Percentiles rank a stretch among this genome's conserved stretches.
Evolutionary conservation across 306 rosid genomes (phyloP).

Genomic region (Hippophae tibetana): DNA sequence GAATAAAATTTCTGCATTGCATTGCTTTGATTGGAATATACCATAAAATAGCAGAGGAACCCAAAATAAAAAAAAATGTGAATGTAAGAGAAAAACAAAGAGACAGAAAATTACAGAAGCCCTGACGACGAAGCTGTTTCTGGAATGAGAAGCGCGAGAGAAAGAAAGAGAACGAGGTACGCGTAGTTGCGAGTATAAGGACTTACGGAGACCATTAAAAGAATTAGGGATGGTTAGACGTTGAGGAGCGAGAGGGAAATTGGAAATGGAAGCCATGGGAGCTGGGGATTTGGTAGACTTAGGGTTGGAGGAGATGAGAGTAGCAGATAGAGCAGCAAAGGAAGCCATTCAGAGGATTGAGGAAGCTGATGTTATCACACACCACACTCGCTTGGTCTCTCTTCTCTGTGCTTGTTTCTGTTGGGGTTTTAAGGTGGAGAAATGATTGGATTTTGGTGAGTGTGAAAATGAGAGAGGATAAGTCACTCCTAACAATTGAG

Average conservation of each 20-base stretch:
- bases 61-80: not conserved
- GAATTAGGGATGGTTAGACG: constrained; percentile 50
- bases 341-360: constrained; percentile 36
- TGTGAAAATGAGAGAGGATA: too few species aligned
- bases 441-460: not conserved
- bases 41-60: not conserved
- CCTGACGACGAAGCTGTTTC: constrained; percentile 51
- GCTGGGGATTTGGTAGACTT: constrained; percentile 31
- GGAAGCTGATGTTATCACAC: not conserved
- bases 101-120: constrained; percentile 40
- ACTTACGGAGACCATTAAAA: constrained; percentile 50
- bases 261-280: constrained; percentile 25
- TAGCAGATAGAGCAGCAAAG: constrained; percentile 44
- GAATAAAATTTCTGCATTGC: too few species aligned
- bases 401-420: not conserved
- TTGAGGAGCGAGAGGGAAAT: constrained; percentile 29
- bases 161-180: constrained; percentile 35
- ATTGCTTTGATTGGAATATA: too few species aligned
- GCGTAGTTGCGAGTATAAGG: constrained; percentile 30
- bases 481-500: too few species aligned
- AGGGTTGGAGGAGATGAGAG: constrained; percentile 57
- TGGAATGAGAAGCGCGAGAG: constrained; percentile 27
- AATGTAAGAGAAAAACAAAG: not conserved
- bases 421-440: constrained; percentile 8
- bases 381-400: not conserved